phyloP scores from a whole-genome alignment of 108 stramenopile species.

The Mayamaea pseudoterrestris region DNA sequence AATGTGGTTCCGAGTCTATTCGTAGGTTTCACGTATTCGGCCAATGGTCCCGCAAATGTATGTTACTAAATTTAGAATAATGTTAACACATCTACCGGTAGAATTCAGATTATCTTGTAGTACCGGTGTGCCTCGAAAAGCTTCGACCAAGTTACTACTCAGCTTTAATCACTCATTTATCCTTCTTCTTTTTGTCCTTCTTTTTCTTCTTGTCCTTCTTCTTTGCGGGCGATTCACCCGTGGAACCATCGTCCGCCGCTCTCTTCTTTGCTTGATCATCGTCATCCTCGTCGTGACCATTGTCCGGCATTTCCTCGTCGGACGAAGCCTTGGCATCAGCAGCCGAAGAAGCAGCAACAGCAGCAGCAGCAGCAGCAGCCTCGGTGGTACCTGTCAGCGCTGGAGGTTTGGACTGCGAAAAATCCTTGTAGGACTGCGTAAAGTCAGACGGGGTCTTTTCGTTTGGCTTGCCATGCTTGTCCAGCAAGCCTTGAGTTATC shows the following conservation, averaged over 20 bases:
- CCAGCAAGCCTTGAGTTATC: constrained; percentile 96
- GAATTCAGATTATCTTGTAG: no score
- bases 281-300: constrained; percentile 13
- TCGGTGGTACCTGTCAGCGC: constrained; percentile 15
- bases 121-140: no score
- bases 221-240: constrained; percentile 8
- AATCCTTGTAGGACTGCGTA: constrained; percentile 74
- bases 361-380: constrained; percentile 1
- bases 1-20: no score
- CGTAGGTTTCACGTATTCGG: no score
- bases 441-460: constrained; percentile 91
- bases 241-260: constrained; percentile 10
- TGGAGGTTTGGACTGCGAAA: constrained; percentile 45
- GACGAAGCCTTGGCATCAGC: not conserved
- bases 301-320: constrained; percentile 9
- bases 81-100: not conserved
- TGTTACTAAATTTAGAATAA: not conserved
- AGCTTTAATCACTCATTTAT: constrained; percentile 2
- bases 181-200: constrained; percentile 36
- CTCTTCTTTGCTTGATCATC: constrained; percentile 22
- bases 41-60: no score
- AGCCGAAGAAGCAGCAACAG: not conserved
- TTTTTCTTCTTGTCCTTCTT: constrained; percentile 74
- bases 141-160: not conserved
- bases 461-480: constrained; percentile 97